These are phyloP conservation scores for Vigna angularis DNA, from an alignment of 306 rosid genomes.

Conservation along the genomic window DNA sequence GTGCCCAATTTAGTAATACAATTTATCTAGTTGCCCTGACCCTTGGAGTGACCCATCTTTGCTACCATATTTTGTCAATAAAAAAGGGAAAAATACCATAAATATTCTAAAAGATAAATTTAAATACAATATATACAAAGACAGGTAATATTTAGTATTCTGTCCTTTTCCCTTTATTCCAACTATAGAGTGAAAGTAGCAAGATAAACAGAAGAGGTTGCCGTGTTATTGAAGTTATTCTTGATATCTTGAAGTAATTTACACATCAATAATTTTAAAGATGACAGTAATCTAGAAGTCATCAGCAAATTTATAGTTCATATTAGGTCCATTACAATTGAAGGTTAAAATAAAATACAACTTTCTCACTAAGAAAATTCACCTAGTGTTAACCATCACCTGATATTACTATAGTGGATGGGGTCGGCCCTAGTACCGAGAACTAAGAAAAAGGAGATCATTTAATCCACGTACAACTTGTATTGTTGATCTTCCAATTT, in stretches of 20 bases:
- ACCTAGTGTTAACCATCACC: background rate
- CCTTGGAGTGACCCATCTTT: constrained; percentile 16
- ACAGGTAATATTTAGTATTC: background rate
- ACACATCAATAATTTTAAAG: background rate
- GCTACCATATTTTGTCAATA: constrained; percentile 20
- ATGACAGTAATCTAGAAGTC: background rate
- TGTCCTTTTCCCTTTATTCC: constrained; percentile 23
- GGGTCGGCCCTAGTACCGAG: too few relatives aligned
- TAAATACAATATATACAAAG: constrained; percentile 10
- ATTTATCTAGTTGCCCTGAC: background rate
- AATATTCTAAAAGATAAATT: background rate
- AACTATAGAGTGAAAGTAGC: background rate
- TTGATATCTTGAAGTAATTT: constrained; percentile 23
- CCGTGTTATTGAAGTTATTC: constrained; percentile 13
- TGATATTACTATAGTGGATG: too few relatives aligned
- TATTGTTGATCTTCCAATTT: too few relatives aligned
- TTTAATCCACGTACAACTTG: too few relatives aligned
- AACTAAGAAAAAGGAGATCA: too few relatives aligned
- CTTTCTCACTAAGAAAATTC: constrained; percentile 26
- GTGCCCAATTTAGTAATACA: too few relatives aligned
- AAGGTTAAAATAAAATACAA: background rate
- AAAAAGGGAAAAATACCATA: background rate
- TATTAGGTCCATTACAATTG: too few relatives aligned
- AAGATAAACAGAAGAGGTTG: constrained; percentile 18
- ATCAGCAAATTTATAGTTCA: too few relatives aligned